phyloP scores from a whole-genome alignment of 2,329 filamentous ascomycete species.

The Aspergillus flavus region DNA sequence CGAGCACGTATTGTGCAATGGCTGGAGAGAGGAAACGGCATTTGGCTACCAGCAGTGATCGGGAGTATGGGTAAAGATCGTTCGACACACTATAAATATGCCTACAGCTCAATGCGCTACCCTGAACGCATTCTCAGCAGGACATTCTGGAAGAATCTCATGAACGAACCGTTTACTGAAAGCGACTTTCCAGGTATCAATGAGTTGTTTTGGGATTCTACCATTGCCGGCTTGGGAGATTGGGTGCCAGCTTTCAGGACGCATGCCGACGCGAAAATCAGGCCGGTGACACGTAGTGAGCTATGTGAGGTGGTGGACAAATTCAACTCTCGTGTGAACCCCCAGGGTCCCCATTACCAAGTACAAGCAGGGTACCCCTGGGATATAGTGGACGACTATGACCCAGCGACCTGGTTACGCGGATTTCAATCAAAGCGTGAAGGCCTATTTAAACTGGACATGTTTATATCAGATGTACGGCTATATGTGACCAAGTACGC shows the following conservation, averaged over 20 bases:
- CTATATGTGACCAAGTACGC: slow-evolving; percentile 22
- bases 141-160: slow-evolving; percentile 19
- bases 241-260: slow-evolving; percentile 10
- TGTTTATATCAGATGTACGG: slow-evolving; percentile 23
- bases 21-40: background rate
- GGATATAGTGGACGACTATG: background rate
- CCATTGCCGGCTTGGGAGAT: slow-evolving; percentile 16
- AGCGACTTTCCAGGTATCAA: background rate
- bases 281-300: background rate
- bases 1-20: slow-evolving; percentile 32
- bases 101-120: slow-evolving; percentile 11
- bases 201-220: background rate
- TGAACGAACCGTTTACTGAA: background rate
- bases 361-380: background rate
- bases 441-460: slow-evolving; percentile 15
- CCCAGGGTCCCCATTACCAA: too few species aligned
- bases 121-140: slow-evolving; percentile 17
- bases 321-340: background rate
- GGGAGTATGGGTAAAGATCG: background rate
- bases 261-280: slow-evolving; percentile 15
- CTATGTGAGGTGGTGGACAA: background rate
- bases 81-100: slow-evolving; percentile 6
- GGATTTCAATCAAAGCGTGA: background rate
- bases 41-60: slow-evolving; percentile 3
- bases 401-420: background rate